A percentile compares a stretch with the other conserved stretches of the same genome.
Evolutionary conservation across 331 rosid genomes (phyloP).

Genomic region (Pyrus hybrid): DNA sequence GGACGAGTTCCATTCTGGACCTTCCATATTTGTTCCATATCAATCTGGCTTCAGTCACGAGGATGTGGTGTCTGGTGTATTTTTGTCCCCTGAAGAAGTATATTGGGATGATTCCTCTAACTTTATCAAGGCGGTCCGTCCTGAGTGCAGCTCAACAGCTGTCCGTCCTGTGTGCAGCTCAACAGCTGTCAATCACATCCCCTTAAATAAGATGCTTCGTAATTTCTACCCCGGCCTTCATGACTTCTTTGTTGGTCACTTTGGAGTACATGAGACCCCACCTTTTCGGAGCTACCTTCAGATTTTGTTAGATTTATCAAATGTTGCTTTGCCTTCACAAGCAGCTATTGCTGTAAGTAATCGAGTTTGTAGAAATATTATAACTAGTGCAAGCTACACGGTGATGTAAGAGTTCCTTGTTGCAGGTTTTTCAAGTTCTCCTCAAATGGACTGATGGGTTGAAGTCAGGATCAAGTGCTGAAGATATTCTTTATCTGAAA

Average conservation of each 20-base stretch:
- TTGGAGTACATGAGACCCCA: conserved; percentile 64
- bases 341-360: conserved; percentile 64
- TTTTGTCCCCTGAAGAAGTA: conserved; percentile 57
- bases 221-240: conserved; percentile 63
- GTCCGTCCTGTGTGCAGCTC: conserved; percentile 16
- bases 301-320: conserved; percentile 67
- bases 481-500: conserved; percentile 51
- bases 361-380: background rate
- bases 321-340: conserved; percentile 59
- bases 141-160: conserved; percentile 17
- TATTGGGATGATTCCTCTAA: conserved; percentile 73
- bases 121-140: conserved; percentile 28
- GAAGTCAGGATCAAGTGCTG: conserved; percentile 49
- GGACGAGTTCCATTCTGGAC: conserved; percentile 56
- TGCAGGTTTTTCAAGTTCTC: conserved; percentile 67
- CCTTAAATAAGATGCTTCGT: conserved; percentile 47
- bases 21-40: conserved; percentile 67
- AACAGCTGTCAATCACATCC: conserved; percentile 17
- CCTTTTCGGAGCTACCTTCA: conserved; percentile 66
- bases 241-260: conserved; percentile 66
- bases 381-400: background rate
- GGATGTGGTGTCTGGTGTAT: conserved; percentile 58
- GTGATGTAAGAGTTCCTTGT: conserved; percentile 24
- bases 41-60: conserved; percentile 35
- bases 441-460: conserved; percentile 77